Conservation (phyloP, 768 basidiomycete genomes). For the Lactarius quietus region DNA sequence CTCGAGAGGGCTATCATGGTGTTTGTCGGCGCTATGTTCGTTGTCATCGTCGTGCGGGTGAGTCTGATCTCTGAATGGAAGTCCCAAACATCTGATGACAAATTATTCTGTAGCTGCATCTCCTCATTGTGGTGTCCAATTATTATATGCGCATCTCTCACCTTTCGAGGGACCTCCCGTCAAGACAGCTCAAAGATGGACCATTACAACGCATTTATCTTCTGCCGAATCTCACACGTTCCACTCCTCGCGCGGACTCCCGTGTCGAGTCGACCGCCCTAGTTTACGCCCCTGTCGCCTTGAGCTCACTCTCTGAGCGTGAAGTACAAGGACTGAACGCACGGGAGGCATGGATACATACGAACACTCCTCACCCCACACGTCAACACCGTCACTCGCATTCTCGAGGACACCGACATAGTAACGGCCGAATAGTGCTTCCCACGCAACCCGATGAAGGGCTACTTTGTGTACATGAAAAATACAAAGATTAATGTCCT, state of each 20-base stretch:
- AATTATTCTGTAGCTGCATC: conserved; percentile 54
- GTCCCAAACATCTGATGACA: conserved; percentile 1
- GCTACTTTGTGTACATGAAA: conserved; percentile 36
- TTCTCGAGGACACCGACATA: conserved; percentile 24
- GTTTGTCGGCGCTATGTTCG: conserved; percentile 53
- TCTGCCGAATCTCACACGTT: conserved; percentile 41
- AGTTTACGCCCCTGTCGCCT: conserved; percentile 71
- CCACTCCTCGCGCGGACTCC: conserved; percentile 27
- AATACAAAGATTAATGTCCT: conserved; percentile 21
- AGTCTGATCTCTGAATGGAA: conserved; percentile 31
- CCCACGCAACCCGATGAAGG: conserved; percentile 46
- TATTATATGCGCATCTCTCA: conserved; percentile 56
- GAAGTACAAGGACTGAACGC: conserved; percentile 48
- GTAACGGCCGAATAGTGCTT: conserved; percentile 32
- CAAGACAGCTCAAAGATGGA: conserved; percentile 26
- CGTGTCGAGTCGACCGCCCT: conserved; percentile 27
- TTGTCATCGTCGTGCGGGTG: conserved; percentile 65
- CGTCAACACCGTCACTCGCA: conserved; percentile 31
- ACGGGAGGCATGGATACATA: conserved; percentile 63
- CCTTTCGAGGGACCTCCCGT: conserved; percentile 32
- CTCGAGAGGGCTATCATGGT: conserved; percentile 62
- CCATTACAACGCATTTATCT: conserved; percentile 61
- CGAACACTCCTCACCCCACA: conserved; percentile 24
- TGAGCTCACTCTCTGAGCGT: conserved; percentile 51
- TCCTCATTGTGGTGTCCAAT: conserved; percentile 67